Base-by-base conservation (phyloP, 2,329 filamentous ascomycete genomes). In the Neurospora sp. region DNA sequence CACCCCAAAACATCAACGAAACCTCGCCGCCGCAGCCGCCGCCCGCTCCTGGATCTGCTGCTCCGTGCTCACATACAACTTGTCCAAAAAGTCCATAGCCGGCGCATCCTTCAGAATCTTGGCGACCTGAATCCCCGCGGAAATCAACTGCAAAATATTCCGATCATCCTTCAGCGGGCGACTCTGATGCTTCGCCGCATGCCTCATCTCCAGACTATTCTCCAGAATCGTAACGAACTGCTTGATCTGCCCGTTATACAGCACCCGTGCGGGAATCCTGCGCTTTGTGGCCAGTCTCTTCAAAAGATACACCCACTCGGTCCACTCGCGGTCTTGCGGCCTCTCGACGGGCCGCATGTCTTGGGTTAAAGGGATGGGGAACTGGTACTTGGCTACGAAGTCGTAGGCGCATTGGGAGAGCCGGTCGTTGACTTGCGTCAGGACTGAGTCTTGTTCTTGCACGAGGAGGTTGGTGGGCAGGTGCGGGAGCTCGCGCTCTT, bases 221-320 rank as follows among this genome's bases (percentile, higher is more conserved):
- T 96, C 92, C 75, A 96, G 82, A 38, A 96, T 91, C 57, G 92
- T 96, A 74, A 96, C 91, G 80, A 96, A 89, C 80, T 96, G 92
- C 82, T 95, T 96, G 81, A 96, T 96, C 81, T 96, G 92, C 71
- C 92, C 91, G 78, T 96, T 92, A 83, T 95, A 96, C 62, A 96
- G 83, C 23, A 96, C 91, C 69, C 92, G 86, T 66, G 92, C 91
- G 6, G 92, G 92, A 74, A 96, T 95, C 72, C 92, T 88, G 74
- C 92, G 87, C 82, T 95, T 96, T 40, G 92, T 96, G 39, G 92
- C 92, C 70, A 96, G 86, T 67, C 92, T 87, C 81, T 96, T 96
- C 74, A 96, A 84, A 70, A 96, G 86, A 79, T 94, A 93, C 69
- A 95, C 92, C 92, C 92, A 96, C 81, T 96, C 92, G 66, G 92